Conservation (phyloP, 495 filamentous ascomycete genomes). For the Hyaloscypha finlandica region DNA sequence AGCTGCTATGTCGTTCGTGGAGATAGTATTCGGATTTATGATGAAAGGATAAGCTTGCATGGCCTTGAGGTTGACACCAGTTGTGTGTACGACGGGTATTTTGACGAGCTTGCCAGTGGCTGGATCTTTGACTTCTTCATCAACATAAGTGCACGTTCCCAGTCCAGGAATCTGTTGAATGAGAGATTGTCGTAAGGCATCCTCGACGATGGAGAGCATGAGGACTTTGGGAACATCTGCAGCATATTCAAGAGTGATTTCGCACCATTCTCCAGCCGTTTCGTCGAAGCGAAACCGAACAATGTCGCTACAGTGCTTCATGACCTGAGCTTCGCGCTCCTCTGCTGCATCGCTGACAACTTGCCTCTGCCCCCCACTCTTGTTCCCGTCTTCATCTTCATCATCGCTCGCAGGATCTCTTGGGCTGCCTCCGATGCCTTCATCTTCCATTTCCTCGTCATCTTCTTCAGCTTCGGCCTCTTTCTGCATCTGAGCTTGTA, state of each 20-base stretch:
- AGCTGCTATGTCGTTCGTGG: constrained; percentile 89
- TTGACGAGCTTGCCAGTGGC: constrained; percentile 46
- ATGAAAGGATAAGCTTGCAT: constrained; percentile 86
- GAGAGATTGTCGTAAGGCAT: constrained; percentile 69
- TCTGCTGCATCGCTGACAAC: constrained; percentile 34
- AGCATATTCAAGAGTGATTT: constrained; percentile 82
- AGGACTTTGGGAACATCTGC: constrained; percentile 84
- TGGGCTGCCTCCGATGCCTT: constrained; percentile 56
- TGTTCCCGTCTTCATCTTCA: constrained; percentile 36
- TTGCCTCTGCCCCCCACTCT: constrained; percentile 37
- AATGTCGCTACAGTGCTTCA: constrained; percentile 63
- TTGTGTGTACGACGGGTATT: constrained; percentile 68
- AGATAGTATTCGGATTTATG: constrained; percentile 83
- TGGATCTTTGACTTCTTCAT: constrained; percentile 58
- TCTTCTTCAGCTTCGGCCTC: constrained; percentile 53
- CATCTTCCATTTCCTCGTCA: constrained; percentile 52
- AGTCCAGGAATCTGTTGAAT: constrained; percentile 85
- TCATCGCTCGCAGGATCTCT: constrained; percentile 47
- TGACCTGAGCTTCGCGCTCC: constrained; percentile 66
- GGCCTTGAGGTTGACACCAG: constrained; percentile 84
- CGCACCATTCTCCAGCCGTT: constrained; percentile 68
- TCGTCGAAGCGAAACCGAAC: constrained; percentile 80
- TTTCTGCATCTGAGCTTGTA: constrained; percentile 57
- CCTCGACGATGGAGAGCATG: constrained; percentile 85
- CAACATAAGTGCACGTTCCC: constrained; percentile 66